These are phyloP conservation scores for Colletotrichum endophyticum DNA, from an alignment of 2,329 filamentous ascomycete genomes.

Conservation along the genomic window DNA sequence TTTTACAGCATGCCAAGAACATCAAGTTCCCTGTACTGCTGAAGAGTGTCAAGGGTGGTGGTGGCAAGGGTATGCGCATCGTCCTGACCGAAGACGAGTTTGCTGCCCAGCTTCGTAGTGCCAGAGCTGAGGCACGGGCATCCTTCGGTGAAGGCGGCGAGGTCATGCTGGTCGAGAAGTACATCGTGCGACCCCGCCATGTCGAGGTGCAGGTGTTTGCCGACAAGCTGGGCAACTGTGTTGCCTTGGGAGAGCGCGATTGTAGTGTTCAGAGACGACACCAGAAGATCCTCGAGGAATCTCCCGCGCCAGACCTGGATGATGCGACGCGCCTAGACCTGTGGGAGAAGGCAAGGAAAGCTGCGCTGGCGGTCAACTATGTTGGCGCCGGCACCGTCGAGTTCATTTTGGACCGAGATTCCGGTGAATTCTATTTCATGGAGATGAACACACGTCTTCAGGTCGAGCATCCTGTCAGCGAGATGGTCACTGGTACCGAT, in stretches of 20 bases:
- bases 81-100: slow-evolving; percentile 74
- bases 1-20: slow-evolving; percentile 73
- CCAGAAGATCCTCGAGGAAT: slow-evolving; percentile 92
- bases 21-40: slow-evolving; percentile 73
- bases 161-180: slow-evolving; percentile 85
- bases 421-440: slow-evolving; percentile 81
- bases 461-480: slow-evolving; percentile 93
- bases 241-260: slow-evolving; percentile 86
- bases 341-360: slow-evolving; percentile 70
- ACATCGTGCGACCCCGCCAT: slow-evolving; percentile 79
- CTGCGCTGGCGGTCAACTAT: slow-evolving; percentile 79
- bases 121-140: slow-evolving; percentile 75
- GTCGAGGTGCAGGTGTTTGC: slow-evolving; percentile 93
- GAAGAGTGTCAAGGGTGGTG: slow-evolving; percentile 82
- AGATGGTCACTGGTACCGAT: slow-evolving; percentile 71
- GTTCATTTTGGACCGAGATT: slow-evolving; percentile 86
- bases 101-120: slow-evolving; percentile 70
- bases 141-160: slow-evolving; percentile 82
- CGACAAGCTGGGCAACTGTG: slow-evolving; percentile 77
- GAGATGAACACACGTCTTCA: slow-evolving; percentile 89
- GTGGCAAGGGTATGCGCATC: slow-evolving; percentile 85
- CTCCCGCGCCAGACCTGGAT: slow-evolving; percentile 74
- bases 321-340: slow-evolving; percentile 63
- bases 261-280: slow-evolving; percentile 87
- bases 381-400: slow-evolving; percentile 90